Base-by-base conservation (phyloP, 495 filamentous ascomycete genomes). In the Trichoderma virens region DNA sequence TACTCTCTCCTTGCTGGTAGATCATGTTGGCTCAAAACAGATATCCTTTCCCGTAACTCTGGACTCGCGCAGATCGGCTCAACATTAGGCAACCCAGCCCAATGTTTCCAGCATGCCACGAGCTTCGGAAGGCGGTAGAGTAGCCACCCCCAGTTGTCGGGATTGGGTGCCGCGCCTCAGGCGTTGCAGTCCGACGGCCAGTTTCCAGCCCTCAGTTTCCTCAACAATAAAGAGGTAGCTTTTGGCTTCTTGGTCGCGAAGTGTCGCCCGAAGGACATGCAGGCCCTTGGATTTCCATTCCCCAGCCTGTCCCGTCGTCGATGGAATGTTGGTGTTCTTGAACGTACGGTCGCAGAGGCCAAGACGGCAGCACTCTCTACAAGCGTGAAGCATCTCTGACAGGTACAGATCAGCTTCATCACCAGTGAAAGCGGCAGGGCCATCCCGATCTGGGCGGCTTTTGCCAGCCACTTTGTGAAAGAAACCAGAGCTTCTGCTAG, bases 151-250 rank as follows among this genome's bases (percentile, higher is more conserved):
- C 31, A 92, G 73, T 14, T 85, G 80, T 65, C 88, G 76, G 23
- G 86, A 85, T 68, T 90, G 87, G 27, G 83, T 83, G 7, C 94
- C 92, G 54, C 83, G 79, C 47, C 88, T 77, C 61, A 98, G 78
- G 27, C 85, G 80, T 73, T 91, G 85, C 65, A 98, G 74, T 11
- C 92, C 92, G 27, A 90, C 81, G 1, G 88, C 87, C 35, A 98
- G 86, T 78, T 98, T 98, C 94, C 94, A 97, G 18, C 86, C 90
- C 72, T 98, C 93, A 38, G 87, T 85, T 70, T 93, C 88, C 31
- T 83, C 79, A 20, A 97, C 70, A 2, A 98, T 80, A 70, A 97
- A 97, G 60, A 97, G 80, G 69, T 89, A 96, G 51, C 85, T 81
- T 71, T 89, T 90, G 31, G 87, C 89, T 63, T 97, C 91, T 62